phyloP scores from a whole-genome alignment of 1,284 basidiomycete species.

The Moniliophthora roreri region DNA sequence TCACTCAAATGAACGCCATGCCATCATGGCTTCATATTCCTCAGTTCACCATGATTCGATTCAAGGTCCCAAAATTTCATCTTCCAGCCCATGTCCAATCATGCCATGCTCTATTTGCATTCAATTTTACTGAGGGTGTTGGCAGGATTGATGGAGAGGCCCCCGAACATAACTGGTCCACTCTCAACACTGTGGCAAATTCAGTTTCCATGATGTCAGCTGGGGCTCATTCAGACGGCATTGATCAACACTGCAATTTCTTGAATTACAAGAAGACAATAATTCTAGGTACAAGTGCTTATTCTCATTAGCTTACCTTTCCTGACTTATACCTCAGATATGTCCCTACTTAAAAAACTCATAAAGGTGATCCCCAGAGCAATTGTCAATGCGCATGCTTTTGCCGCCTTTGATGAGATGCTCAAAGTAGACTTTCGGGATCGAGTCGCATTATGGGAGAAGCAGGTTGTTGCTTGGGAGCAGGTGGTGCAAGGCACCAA shows the following conservation, averaged over 20 bases:
- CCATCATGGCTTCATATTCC: neutral
- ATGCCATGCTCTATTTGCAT: neutral
- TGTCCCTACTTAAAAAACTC: neutral
- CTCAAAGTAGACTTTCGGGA: neutral
- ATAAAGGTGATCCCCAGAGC: neutral
- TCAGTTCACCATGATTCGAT: neutral
- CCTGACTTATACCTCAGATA: neutral
- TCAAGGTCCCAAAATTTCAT: constrained; percentile 3
- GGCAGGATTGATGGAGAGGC: constrained; percentile 7
- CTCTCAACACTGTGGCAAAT: neutral
- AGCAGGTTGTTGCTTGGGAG: neutral
- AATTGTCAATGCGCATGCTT: neutral
- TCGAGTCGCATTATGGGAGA: neutral
- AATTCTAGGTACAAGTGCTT: neutral
- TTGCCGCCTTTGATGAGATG: neutral
- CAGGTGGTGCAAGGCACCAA: no score
- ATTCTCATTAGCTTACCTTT: neutral
- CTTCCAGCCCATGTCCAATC: no score
- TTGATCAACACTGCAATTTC: neutral
- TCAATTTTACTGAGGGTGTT: neutral
- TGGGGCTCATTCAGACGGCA: neutral
- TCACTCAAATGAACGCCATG: neutral
- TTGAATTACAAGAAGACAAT: neutral
- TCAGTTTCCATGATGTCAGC: constrained; percentile 1
- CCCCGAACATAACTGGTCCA: constrained; percentile 3